Conservation (phyloP, 2,329 filamentous ascomycete species). For the Fusarium sublunatum region DNA sequence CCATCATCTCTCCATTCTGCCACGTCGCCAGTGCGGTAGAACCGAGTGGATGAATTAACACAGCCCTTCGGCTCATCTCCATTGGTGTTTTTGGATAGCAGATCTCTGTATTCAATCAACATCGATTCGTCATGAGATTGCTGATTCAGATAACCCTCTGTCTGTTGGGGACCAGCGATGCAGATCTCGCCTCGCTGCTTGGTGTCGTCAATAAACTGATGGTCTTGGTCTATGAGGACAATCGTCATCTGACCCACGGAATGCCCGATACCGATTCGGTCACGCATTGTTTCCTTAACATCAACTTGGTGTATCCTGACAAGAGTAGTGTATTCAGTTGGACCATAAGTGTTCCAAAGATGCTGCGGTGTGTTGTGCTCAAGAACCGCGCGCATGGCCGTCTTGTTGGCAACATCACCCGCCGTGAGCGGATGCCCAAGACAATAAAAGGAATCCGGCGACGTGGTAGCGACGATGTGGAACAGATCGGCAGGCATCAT, state of each 20-base stretch:
- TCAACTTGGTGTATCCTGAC: neutral
- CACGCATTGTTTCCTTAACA: neutral
- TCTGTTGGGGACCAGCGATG: conserved; percentile 5
- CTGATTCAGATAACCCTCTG: neutral
- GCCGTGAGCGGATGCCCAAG: neutral
- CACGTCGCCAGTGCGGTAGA: conserved; percentile 5
- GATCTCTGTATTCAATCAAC: fast-evolving
- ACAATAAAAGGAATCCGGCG: neutral
- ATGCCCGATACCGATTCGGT: neutral
- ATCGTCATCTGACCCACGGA: conserved; percentile 1
- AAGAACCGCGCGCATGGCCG: neutral
- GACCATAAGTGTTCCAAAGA: conserved; percentile 14
- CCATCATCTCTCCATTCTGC: conserved; percentile 9
- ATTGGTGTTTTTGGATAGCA: fast-evolving
- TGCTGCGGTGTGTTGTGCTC: neutral
- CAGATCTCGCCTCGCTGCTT: conserved; percentile 8
- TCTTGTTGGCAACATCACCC: conserved; percentile 3
- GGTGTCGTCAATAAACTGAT: neutral
- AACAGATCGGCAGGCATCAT: conserved; percentile 4
- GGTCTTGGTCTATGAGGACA: neutral
- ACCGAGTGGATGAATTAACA: neutral
- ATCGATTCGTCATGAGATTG: neutral
- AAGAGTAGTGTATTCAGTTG: conserved; percentile 8
- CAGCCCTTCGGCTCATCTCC: neutral
- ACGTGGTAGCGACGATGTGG: neutral